Base-by-base conservation (phyloP, 1,284 basidiomycete genomes). In the Ceratorhiza oryzae-sativae region DNA sequence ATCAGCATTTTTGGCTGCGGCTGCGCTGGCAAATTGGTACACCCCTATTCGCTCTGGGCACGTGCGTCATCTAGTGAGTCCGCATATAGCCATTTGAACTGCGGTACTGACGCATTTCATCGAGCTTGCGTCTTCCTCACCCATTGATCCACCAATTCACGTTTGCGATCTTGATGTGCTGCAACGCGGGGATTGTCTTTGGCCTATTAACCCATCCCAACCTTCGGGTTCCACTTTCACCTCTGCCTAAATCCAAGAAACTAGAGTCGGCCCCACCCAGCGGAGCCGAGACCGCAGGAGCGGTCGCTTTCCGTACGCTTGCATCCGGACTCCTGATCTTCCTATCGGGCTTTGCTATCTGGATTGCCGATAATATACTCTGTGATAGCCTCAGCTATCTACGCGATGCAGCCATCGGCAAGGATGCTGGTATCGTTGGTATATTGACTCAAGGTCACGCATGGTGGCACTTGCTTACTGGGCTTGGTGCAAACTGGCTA, bases 291-390 rank as follows among this genome's bases (percentile, higher is more conserved):
- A 70, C 67, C 20, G 53, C 67, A 36, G 67, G 67, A 2, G 27
- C 41, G 20, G 67, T 70, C 12, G 67, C 67, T 45, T 70, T 70
- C 55, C 67, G 67, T 27, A 70, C 67, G 5, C 42, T 70, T 13
- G 75, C 80, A 56, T 59, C 73, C 2, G 81, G 82, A 9, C 70
- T 80, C 3, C 70, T 70, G 9, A 77, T 79, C 42, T 85, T 82
- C 61, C 75, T 78, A 9, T 42, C 77, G 0, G 85, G 83, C 1
- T 85, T 85, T 72, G 78, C 75, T 1, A 80, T 85, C 49, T 85
- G 84, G 84, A 85, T 85, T 77, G 71, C 84, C 15, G 85, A 86
- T 76, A 86, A 85, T 77, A 77, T 84, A 71, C 84, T 82, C 61
- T 86, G 84, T 76, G 75, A 75, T 25, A 63, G 76, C 25, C 74